phyloP scores from a whole-genome alignment of 1,139 yeast genomes.

The Pneumocystis carinii region DNA sequence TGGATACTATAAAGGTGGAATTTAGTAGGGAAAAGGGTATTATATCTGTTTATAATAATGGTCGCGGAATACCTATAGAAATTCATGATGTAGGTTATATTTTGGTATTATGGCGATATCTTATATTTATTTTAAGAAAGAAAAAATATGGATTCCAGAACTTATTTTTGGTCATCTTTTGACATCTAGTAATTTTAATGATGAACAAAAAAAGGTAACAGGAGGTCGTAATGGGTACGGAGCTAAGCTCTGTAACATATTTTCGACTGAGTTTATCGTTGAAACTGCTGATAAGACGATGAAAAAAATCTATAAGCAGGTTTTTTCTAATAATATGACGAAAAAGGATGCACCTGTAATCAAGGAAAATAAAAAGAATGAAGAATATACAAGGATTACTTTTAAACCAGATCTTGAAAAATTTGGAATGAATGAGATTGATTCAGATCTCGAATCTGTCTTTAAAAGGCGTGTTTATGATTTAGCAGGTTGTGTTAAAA shows the following conservation, averaged over 20 bases:
- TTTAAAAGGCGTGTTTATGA: slow-evolving; percentile 89
- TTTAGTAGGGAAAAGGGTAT: slow-evolving; percentile 62
- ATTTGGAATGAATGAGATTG: slow-evolving; percentile 71
- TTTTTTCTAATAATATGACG: slow-evolving; percentile 81
- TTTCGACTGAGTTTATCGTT: slow-evolving; percentile 70
- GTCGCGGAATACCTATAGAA: slow-evolving; percentile 90
- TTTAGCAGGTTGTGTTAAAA: slow-evolving; percentile 86
- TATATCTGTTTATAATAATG: slow-evolving; percentile 79
- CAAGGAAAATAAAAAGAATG: slow-evolving; percentile 39
- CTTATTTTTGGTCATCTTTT: slow-evolving; percentile 88
- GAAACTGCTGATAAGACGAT: slow-evolving; percentile 74
- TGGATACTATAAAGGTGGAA: slow-evolving; percentile 70
- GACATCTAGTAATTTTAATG: slow-evolving; percentile 93
- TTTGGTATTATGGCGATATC: not conserved
- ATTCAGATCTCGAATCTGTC: slow-evolving; percentile 69
- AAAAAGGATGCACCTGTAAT: slow-evolving; percentile 64
- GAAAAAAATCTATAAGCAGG: slow-evolving; percentile 55
- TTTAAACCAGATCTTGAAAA: slow-evolving; percentile 78
- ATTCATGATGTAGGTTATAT: slow-evolving; percentile 42
- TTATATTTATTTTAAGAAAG: slow-evolving; percentile 33
- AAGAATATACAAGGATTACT: slow-evolving; percentile 73
- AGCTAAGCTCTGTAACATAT: slow-evolving; percentile 87
- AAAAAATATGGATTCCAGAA: slow-evolving; percentile 86
- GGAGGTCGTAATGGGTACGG: slow-evolving; percentile 99
- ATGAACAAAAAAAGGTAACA: slow-evolving; percentile 84